Percentiles rank a stretch among this genome's conserved stretches.
phyloP scores from a whole-genome alignment of 352 stramenopile genomes.

The Globisporangium rhizosaccharum region DNA sequence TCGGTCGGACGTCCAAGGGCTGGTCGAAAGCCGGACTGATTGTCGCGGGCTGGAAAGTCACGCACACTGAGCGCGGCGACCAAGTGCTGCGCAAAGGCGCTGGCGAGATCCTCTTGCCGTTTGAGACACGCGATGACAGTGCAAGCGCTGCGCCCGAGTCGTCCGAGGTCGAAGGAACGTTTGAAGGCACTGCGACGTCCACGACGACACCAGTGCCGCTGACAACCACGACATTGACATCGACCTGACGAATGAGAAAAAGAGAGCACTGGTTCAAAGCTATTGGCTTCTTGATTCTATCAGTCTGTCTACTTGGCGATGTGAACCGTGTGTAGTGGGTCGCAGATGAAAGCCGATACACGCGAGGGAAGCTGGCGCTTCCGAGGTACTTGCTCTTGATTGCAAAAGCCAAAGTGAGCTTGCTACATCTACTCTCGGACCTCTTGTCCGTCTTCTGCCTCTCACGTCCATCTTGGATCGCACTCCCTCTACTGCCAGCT shows the following conservation, averaged over 20 bases:
- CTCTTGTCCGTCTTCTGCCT: too few relatives aligned
- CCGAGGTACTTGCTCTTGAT: too few relatives aligned
- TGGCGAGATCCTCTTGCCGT: slow-evolving; percentile 38
- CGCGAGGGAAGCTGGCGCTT: too few relatives aligned
- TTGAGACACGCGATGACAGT: slow-evolving; percentile 1
- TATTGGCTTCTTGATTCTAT: too few relatives aligned
- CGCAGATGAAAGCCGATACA: too few relatives aligned
- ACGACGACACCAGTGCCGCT: not conserved
- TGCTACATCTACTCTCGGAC: too few relatives aligned
- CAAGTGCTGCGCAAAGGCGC: slow-evolving; percentile 39
- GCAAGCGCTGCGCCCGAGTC: not conserved
- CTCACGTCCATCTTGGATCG: too few relatives aligned
- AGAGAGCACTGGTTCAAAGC: not conserved
- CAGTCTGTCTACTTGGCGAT: too few relatives aligned
- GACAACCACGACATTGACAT: too few relatives aligned
- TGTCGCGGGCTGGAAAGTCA: slow-evolving; percentile 38
- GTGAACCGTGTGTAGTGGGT: too few relatives aligned
- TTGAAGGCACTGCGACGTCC: not conserved
- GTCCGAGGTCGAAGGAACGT: slow-evolving; percentile 10
- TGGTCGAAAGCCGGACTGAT: slow-evolving; percentile 39
- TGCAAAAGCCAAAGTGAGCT: too few relatives aligned
- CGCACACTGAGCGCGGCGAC: slow-evolving; percentile 17
- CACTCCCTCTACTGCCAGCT: too few relatives aligned
- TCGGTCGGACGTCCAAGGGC: slow-evolving; percentile 33
- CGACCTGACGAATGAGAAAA: not conserved